Base-by-base conservation (phyloP, 352 stramenopile species). In the Phytophthora chlamydospora region DNA sequence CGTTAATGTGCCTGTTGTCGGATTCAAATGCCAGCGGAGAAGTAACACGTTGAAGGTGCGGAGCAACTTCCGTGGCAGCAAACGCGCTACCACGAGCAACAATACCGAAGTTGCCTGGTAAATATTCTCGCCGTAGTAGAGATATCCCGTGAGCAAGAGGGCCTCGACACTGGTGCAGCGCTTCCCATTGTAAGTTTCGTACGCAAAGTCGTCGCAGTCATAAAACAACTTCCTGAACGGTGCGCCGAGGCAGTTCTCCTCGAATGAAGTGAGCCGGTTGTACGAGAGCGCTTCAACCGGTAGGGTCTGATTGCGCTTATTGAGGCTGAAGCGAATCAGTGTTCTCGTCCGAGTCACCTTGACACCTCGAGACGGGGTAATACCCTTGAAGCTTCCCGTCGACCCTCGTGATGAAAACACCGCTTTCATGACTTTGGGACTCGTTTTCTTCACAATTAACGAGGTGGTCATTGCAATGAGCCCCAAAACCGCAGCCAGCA, bases 1-100 rank as follows among this genome's bases (percentile, higher is more conserved):
- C 4, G 19, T 32, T 11, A 62, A 19, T 1, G 33, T 46, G 13
- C 42, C 43, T n/a, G 19, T 14, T 8, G 24, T 17, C 27, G 36
- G 2, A 34, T 62, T 32, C 6, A 62, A 3, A 19, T 44, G 17
- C 53, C 53, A 62, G 10, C 58, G 47, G 5, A 66, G 13, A 19
- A 66, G 9, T 31, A 66, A 9, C 9, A 66, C 43, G 42, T 66
- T 66, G 35, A 66, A 66, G n/a, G 58, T 58, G 16, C 58, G 42
- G 12, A 59, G 19, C 2, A 66, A 14, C 21, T 39, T 47, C 5
- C 24, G n/a, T 4, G 58, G 58, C 29, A 66, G 1, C 12, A 66
- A 10, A 14, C 58, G 47, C 12, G 46, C 36, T 21, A 54, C 14
- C 2, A 66, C n/a, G 3, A 50, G 36, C 27, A 62, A 35, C 29